These are phyloP conservation scores for Dillenia suffruticosa DNA, from an alignment of 164 flowering plant species.

Conservation along the genomic window DNA sequence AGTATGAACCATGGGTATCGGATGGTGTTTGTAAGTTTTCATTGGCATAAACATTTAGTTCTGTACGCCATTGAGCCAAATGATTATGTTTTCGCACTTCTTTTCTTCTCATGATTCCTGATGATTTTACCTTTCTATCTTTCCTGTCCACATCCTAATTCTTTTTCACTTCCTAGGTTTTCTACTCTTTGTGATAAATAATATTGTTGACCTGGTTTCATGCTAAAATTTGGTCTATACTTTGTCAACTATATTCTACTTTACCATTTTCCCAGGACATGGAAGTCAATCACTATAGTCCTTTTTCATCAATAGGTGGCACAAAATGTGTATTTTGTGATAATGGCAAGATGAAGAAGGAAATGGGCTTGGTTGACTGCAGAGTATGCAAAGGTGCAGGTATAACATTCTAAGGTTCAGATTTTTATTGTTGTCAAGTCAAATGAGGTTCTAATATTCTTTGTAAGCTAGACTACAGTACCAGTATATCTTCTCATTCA, in stretches of 20 bases:
- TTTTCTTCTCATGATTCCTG: too few relatives aligned
- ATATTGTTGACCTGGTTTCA: neutral
- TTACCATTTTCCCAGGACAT: neutral
- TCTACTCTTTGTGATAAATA: neutral
- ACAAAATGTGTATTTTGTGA: constrained; percentile 91
- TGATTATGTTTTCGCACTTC: too few relatives aligned
- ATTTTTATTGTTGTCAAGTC: neutral
- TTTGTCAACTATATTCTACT: neutral
- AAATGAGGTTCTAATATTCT: too few relatives aligned
- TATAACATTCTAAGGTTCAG: constrained; percentile 16
- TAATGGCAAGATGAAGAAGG: constrained; percentile 84
- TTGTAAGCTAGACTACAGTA: too few relatives aligned
- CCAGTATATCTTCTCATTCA: too few relatives aligned
- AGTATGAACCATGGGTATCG: too few relatives aligned
- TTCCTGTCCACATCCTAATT: neutral
- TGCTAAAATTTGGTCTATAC: neutral
- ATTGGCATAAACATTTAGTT: too few relatives aligned
- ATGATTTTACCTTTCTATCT: too few relatives aligned
- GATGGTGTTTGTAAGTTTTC: too few relatives aligned
- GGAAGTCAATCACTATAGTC: neutral
- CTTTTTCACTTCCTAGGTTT: neutral
- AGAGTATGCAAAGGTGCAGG: constrained; percentile 98
- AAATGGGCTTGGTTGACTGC: constrained; percentile 74
- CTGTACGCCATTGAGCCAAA: too few relatives aligned
- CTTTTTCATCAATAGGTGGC: constrained; percentile 57